phyloP scores from a whole-genome alignment of 176 grass and related monocot genomes.

The Musa troglodytarum region DNA sequence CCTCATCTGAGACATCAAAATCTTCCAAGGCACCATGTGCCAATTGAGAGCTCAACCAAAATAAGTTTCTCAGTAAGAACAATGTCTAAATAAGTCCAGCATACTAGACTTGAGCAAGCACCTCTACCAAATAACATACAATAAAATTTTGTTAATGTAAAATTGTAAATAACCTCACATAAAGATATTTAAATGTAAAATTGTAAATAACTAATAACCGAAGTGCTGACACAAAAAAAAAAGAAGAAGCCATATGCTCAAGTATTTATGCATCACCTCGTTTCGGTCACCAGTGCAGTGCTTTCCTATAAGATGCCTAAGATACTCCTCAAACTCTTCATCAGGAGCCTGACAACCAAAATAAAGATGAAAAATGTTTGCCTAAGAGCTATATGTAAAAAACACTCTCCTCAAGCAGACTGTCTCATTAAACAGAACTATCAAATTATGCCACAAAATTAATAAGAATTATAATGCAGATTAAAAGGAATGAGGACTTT shows the following conservation, averaged over 20 bases:
- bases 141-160: too few species aligned
- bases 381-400: not conserved
- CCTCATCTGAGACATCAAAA: too few species aligned
- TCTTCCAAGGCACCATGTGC: too few species aligned
- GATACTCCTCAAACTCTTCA: conserved; percentile 99
- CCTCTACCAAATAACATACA: too few species aligned
- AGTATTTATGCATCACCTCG: conserved; percentile 41
- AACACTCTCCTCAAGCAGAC: not conserved
- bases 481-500: too few species aligned
- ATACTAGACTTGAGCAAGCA: not conserved
- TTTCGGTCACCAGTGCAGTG: conserved; percentile 76
- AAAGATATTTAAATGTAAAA: too few species aligned
- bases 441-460: too few species aligned
- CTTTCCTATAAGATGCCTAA: conserved; percentile 75
- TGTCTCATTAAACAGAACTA: too few species aligned
- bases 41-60: too few species aligned
- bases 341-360: conserved; percentile 75
- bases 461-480: too few species aligned
- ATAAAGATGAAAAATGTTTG: conserved; percentile 2
- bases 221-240: conserved; percentile 2
- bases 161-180: not conserved
- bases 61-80: too few species aligned
- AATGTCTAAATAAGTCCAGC: not conserved
- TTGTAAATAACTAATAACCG: not conserved
- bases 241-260: not conserved